Evolutionary conservation across 768 basidiomycete species (phyloP).

Genomic region (Agrocybe praecox): DNA sequence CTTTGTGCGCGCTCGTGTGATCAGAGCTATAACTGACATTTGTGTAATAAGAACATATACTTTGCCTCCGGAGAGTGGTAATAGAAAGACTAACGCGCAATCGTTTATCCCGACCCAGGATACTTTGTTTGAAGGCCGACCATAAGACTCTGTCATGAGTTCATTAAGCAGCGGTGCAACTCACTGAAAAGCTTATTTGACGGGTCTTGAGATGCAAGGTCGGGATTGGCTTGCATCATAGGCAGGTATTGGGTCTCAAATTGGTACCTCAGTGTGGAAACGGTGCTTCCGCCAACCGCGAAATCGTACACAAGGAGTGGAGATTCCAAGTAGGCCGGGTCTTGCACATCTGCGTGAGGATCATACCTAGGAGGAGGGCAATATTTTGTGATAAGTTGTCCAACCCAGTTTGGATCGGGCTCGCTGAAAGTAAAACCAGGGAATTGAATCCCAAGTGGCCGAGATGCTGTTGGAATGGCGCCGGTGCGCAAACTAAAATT

Average conservation of each 20-base stretch:
- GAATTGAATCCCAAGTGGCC: constrained; percentile 51
- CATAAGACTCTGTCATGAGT: neutral
- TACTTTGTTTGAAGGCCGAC: constrained; percentile 31
- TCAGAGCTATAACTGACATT: constrained; percentile 13
- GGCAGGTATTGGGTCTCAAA: constrained; percentile 40
- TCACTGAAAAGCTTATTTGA: constrained; percentile 49
- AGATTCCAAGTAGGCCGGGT: constrained; percentile 26
- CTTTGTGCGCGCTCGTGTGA: constrained; percentile 25
- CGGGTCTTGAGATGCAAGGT: constrained; percentile 10
- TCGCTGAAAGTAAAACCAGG: constrained; percentile 54
- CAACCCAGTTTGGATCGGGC: constrained; percentile 60
- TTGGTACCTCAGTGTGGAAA: constrained; percentile 42
- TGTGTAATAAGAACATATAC: neutral
- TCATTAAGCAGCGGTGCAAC: constrained; percentile 6
- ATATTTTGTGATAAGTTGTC: constrained; percentile 49
- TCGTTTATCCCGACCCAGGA: constrained; percentile 74
- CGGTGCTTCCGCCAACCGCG: constrained; percentile 52
- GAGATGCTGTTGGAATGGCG: constrained; percentile 33
- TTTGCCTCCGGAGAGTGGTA: neutral
- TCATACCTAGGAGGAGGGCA: constrained; percentile 34
- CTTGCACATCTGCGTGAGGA: constrained; percentile 26
- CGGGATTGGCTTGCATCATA: constrained; percentile 33
- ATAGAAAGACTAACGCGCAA: constrained; percentile 27
- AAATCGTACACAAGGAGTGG: constrained; percentile 60
- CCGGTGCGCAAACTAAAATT: constrained; percentile 18